phyloP scores from a whole-genome alignment of 257 asterid species.

The Solanum appendiculatum region DNA sequence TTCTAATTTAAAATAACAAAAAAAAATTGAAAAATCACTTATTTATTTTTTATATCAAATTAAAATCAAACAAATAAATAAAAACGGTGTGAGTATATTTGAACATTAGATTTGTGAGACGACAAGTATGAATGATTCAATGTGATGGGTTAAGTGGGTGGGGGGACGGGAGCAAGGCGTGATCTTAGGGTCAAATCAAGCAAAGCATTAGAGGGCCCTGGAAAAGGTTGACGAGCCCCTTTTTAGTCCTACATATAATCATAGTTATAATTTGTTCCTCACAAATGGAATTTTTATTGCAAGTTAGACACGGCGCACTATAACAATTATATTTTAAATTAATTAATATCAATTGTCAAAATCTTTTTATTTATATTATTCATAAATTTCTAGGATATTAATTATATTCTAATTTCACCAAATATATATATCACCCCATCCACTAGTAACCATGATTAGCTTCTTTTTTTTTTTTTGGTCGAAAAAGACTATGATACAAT shows the following conservation, averaged over 20 bases:
- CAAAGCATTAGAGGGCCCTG: slow-evolving; percentile 11
- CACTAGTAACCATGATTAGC: neutral
- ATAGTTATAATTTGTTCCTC: slow-evolving; percentile 22
- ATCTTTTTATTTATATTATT: neutral
- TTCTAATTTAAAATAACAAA: too few species aligned
- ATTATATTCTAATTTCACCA: neutral
- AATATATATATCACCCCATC: neutral
- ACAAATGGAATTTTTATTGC: slow-evolving; percentile 8
- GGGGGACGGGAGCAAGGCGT: slow-evolving; percentile 44
- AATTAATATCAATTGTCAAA: neutral
- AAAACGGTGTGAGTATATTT: fast-evolving
- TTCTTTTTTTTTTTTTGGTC: neutral
- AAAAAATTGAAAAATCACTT: neutral
- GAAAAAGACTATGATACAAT: neutral
- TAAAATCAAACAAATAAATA: neutral
- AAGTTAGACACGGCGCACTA: slow-evolving; percentile 41
- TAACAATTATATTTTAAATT: neutral
- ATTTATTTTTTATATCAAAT: too few species aligned
- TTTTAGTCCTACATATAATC: slow-evolving; percentile 25
- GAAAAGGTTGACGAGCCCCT: neutral
- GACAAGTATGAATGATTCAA: neutral
- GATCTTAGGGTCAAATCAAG: slow-evolving; percentile 47
- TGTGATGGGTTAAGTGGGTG: neutral
- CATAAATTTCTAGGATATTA: neutral
- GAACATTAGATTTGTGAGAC: neutral